phyloP scores from a whole-genome alignment of 495 filamentous ascomycete genomes.

The Tuber magnatum region DNA sequence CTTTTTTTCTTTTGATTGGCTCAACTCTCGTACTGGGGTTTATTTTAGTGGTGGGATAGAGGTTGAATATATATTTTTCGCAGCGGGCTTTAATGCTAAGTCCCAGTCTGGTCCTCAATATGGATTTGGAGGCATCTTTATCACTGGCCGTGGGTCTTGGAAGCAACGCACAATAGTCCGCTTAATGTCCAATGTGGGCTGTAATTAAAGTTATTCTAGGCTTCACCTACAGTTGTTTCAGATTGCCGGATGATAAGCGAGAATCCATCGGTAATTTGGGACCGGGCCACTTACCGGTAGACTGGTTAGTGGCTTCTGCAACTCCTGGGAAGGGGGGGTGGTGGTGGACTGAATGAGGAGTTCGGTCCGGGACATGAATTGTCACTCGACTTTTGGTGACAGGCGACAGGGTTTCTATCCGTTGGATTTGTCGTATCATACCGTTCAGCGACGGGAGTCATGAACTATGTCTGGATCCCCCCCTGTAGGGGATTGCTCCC shows the following conservation, averaged over 20 bases:
- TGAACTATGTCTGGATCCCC: neutral
- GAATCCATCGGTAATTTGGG: neutral
- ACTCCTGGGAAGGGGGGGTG: neutral
- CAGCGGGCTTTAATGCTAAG: neutral
- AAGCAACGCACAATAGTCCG: neutral
- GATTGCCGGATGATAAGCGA: slow-evolving; percentile 2
- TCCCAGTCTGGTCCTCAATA: neutral
- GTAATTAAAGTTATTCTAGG: neutral
- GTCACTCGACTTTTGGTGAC: neutral
- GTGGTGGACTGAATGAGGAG: neutral
- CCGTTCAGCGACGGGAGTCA: neutral
- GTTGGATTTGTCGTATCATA: no score
- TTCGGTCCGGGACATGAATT: neutral
- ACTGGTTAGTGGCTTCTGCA: neutral
- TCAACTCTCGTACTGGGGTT: neutral
- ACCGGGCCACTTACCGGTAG: neutral
- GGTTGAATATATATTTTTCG: neutral
- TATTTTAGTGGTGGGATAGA: neutral
- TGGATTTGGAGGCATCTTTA: neutral
- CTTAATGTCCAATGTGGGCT: neutral
- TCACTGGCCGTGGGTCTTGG: neutral
- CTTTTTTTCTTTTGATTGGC: neutral
- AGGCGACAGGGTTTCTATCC: neutral
- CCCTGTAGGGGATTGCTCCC: neutral
- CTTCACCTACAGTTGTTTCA: neutral